Base-by-base conservation (phyloP, 2,329 filamentous ascomycete genomes). In the Neospermospora avenae region DNA sequence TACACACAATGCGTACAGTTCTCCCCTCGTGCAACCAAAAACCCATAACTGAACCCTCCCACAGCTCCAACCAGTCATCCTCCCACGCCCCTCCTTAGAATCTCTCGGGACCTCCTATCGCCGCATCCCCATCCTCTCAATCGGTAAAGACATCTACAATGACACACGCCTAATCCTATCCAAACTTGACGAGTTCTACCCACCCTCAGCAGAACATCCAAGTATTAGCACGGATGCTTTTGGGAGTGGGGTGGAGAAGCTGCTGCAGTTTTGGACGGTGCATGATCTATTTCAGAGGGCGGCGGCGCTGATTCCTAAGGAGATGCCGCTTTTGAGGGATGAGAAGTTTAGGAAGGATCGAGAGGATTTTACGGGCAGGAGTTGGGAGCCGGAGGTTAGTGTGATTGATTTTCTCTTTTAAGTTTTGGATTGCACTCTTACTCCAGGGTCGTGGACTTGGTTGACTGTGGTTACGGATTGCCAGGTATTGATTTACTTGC, bases 151-250 rank as follows among this genome's bases (percentile, higher is more conserved):
- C 69, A 75, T 91, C 45, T 91, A 90, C 75, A 77, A 84, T 62
- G 88, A 91, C 76, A 86, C 85, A 2, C 83, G 85, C 2, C 80
- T 90, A 22, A 90, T 91, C 67, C 73, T 91, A 20, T 73, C 73
- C 25, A 87, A 85, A 71, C 82, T 91, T 1, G 85, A 90, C 67
- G 67, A 75, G 1, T 74, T 81, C 37, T 84, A 81, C 69, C 81
- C 81, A 0, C 63, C 77, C 2, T 71, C 75, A 14, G 70, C 76
- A 0, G 61, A 69, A 2, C 72, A 73, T 60, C 72, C 70, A n/a
- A 58, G 65, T 67, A 67, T 68, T 61, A 77, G 62, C 39, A 71
- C 77, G 35, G 66, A 73, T 1, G 69, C 70, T 31, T 69, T 72
- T 2, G 77, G 80, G 8, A 73, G 20, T 34, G 44, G 42, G 5